Percentiles rank a stretch among this genome's conserved stretches.
These are phyloP conservation scores for Claviceps cyperi DNA, from an alignment of 2,329 filamentous ascomycete species.

Conservation along the genomic window DNA sequence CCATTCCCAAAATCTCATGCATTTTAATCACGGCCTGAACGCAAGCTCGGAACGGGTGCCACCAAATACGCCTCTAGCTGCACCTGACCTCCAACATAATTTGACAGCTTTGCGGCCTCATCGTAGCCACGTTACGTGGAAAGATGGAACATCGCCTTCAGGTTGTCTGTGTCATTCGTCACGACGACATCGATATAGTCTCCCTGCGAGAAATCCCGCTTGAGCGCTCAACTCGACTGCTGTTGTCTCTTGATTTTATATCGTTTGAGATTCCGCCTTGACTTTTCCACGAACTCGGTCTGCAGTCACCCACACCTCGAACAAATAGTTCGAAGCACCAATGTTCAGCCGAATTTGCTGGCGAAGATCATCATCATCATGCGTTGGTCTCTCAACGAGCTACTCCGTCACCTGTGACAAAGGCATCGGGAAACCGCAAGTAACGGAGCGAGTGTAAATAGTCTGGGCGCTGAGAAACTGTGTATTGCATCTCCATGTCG, in stretches of 20 bases:
- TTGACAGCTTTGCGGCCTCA: neutral
- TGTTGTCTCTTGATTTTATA: constrained; percentile 47
- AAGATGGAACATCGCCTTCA: constrained; percentile 11
- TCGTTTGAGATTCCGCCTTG: constrained; percentile 63
- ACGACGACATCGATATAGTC: constrained; percentile 40
- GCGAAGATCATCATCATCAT: constrained; percentile 51
- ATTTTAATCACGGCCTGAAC: no score
- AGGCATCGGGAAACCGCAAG: constrained; percentile 26
- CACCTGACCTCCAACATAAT: no score
- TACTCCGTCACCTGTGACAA: constrained; percentile 22
- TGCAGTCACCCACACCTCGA: constrained; percentile 59
- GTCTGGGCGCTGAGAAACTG: constrained; percentile 37
- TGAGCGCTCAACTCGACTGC: constrained; percentile 37
- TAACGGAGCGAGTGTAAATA: constrained; percentile 36
- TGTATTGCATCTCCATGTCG: constrained; percentile 38
- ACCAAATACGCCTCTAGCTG: no score
- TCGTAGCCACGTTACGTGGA: constrained; percentile 4
- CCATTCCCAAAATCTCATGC: no score
- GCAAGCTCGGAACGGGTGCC: no score
- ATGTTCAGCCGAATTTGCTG: constrained; percentile 69
- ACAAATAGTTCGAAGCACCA: constrained; percentile 56
- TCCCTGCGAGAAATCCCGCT: constrained; percentile 39
- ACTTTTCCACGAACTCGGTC: constrained; percentile 57
- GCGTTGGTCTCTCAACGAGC: constrained; percentile 33
- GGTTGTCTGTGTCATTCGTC: constrained; percentile 41